A percentile compares a stretch with the other conserved stretches of the same genome.
Conservation (phyloP, 169 alveolate genomes). For the Plasmodium gaboni region DNA sequence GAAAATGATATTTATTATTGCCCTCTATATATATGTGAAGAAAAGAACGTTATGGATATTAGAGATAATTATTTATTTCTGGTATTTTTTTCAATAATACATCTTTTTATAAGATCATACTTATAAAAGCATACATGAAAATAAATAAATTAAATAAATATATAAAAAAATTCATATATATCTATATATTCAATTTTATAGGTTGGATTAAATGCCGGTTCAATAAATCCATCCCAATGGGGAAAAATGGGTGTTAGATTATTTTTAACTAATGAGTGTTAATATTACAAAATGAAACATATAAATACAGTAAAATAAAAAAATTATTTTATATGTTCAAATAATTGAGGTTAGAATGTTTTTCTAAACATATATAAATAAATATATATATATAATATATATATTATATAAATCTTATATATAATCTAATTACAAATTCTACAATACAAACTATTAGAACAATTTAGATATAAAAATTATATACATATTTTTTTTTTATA, state of each 20-base stretch:
- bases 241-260: slow-evolving; percentile 75
- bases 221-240: slow-evolving; percentile 72
- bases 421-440: no score
- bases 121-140: background rate
- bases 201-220: slow-evolving; percentile 61
- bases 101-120: background rate
- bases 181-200: background rate
- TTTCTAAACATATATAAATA: no score
- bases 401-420: no score
- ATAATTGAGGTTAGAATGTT: no score
- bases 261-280: slow-evolving; percentile 57
- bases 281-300: background rate
- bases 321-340: no score
- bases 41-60: slow-evolving; percentile 82
- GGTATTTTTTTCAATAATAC: slow-evolving; percentile 13
- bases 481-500: no score
- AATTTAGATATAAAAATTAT: no score
- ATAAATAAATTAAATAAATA: background rate
- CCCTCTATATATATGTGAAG: slow-evolving; percentile 93
- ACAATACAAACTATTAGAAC: no score
- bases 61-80: slow-evolving; percentile 56
- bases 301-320: no score
- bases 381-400: no score
- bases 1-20: slow-evolving; percentile 88
- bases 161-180: background rate